A percentile compares a stretch with the other conserved stretches of the same genome.
Conservation (phyloP, 2,329 filamentous ascomycete species). For the Ophiosphaerella narmari region DNA sequence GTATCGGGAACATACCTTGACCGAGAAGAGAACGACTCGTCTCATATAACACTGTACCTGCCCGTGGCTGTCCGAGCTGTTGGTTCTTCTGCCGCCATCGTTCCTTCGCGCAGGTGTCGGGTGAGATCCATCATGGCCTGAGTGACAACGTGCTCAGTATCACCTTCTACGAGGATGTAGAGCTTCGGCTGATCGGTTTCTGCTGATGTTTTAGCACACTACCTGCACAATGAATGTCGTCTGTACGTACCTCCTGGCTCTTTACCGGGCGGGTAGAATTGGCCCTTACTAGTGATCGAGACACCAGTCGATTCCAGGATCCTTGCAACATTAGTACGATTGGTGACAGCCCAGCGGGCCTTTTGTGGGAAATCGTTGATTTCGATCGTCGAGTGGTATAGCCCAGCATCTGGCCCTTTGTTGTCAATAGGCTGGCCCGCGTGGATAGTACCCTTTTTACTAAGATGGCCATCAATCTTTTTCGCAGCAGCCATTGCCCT, state of each 20-base stretch:
- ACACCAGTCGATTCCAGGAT: slow-evolving; percentile 93
- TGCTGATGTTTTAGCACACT: slow-evolving; percentile 13
- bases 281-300: slow-evolving; percentile 96
- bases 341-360: slow-evolving; percentile 97
- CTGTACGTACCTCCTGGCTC: slow-evolving; percentile 63
- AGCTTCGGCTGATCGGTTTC: slow-evolving; percentile 81
- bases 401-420: slow-evolving; percentile 94
- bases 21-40: neutral
- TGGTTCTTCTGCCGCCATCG: slow-evolving; percentile 78
- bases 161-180: slow-evolving; percentile 96
- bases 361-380: slow-evolving; percentile 99
- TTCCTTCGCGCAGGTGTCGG: slow-evolving; percentile 85
- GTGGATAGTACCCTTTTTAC: slow-evolving; percentile 85
- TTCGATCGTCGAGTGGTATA: slow-evolving; percentile 94
- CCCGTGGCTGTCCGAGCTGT: slow-evolving; percentile 78
- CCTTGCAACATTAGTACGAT: slow-evolving; percentile 97
- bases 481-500: slow-evolving; percentile 89
- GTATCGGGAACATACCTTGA: slow-evolving; percentile 9
- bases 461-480: slow-evolving; percentile 87
- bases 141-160: slow-evolving; percentile 90
- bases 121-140: slow-evolving; percentile 90
- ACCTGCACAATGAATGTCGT: neutral
- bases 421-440: slow-evolving; percentile 96
- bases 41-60: slow-evolving; percentile 73
- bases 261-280: slow-evolving; percentile 82